phyloP scores from a whole-genome alignment of 139 green algal genomes.

The Chlamydomonas sphaeroides region DNA sequence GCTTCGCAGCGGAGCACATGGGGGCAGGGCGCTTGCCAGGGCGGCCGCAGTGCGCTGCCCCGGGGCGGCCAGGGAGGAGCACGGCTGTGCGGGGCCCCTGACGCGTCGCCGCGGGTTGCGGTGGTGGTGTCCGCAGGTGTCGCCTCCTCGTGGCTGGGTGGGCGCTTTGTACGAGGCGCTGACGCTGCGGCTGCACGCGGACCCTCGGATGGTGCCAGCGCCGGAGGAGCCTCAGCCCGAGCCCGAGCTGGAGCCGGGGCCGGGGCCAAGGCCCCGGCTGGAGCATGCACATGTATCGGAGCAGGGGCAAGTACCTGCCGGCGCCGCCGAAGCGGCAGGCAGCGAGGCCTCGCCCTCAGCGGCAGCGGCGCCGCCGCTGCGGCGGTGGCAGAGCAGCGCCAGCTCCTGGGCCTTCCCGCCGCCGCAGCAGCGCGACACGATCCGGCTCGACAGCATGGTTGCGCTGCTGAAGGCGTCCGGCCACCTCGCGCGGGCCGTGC shows the following conservation, averaged over 20 bases:
- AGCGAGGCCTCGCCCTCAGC: neutral
- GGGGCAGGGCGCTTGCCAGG: no score
- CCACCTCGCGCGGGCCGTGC: neutral
- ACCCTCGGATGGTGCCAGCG: neutral
- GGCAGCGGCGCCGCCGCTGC: neutral
- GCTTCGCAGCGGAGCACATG: no score
- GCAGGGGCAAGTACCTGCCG: no score
- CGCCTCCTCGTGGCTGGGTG: constrained; percentile 18
- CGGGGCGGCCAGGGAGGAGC: no score
- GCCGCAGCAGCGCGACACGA: neutral
- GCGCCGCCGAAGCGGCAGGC: no score
- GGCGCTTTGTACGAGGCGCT: constrained; percentile 4
- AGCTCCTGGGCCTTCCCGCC: neutral
- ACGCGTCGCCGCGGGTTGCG: no score
- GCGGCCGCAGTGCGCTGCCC: no score
- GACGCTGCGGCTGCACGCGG: neutral
- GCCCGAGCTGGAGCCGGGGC: no score
- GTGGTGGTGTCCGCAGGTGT: neutral
- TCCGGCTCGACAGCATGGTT: neutral
- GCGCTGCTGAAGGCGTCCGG: neutral
- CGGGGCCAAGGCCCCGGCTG: no score
- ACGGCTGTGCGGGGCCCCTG: no score
- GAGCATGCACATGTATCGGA: no score
- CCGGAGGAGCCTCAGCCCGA: no score
- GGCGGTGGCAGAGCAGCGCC: neutral